These are phyloP conservation scores for Lasiosphaeria hispida DNA, from an alignment of 495 filamentous ascomycete genomes.

Conservation along the genomic window DNA sequence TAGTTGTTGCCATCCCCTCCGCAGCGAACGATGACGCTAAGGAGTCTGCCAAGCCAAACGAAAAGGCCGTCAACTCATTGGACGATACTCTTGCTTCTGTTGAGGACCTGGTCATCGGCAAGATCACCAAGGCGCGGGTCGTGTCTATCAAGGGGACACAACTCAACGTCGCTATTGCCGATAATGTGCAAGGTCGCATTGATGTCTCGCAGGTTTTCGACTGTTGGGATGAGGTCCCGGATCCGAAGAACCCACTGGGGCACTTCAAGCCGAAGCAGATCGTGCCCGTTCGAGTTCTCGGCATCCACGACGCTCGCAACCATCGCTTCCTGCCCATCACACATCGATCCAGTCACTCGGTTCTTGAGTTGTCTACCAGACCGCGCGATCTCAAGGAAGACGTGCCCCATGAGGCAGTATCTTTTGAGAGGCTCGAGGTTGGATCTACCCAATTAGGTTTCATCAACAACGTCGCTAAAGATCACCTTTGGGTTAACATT, in stretches of 20 bases:
- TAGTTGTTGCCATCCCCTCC: slow-evolving; percentile 39
- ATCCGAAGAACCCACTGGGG: slow-evolving; percentile 73
- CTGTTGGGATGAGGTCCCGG: slow-evolving; percentile 77
- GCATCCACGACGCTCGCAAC: slow-evolving; percentile 84
- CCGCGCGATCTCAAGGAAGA: slow-evolving; percentile 57
- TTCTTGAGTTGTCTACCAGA: slow-evolving; percentile 89
- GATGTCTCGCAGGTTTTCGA: slow-evolving; percentile 89
- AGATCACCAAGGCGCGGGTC: slow-evolving; percentile 73
- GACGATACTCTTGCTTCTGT: slow-evolving; percentile 63
- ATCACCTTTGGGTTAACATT: slow-evolving; percentile 83
- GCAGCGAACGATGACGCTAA: slow-evolving; percentile 27
- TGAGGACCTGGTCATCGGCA: slow-evolving; percentile 71
- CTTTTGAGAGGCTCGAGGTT: slow-evolving; percentile 67
- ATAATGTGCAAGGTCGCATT: slow-evolving; percentile 86
- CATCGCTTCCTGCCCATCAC: slow-evolving; percentile 90
- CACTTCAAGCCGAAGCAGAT: slow-evolving; percentile 68
- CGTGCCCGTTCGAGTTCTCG: slow-evolving; percentile 73
- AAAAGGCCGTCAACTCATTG: slow-evolving; percentile 56
- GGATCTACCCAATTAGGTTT: slow-evolving; percentile 74
- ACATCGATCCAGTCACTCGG: slow-evolving; percentile 74
- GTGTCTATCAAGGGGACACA: slow-evolving; percentile 82
- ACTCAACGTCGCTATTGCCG: slow-evolving; percentile 83
- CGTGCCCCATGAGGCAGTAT: slow-evolving; percentile 50
- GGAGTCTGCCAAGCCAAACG: slow-evolving; percentile 18
- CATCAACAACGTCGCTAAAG: slow-evolving; percentile 79